Evolutionary conservation across 164 flowering plant species (phyloP).

Genomic region (Santalum album): DNA sequence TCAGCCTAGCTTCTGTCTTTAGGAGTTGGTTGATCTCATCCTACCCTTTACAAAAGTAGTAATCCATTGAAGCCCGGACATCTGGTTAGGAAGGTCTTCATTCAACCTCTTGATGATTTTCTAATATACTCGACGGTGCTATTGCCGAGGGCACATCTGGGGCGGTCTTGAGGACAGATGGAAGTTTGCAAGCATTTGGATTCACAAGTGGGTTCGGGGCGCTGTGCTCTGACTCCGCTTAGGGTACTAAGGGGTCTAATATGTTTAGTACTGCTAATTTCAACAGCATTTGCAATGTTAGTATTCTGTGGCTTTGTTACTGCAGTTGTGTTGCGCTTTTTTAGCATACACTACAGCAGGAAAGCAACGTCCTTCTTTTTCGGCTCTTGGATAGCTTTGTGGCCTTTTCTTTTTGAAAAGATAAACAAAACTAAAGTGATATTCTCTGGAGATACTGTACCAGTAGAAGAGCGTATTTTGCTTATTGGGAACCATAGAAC

Average conservation of each 20-base stretch:
- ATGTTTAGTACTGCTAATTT: background rate
- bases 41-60: background rate
- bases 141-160: background rate
- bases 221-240: background rate
- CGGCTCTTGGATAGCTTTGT: constrained; percentile 5
- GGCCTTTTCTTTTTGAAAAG: constrained; percentile 5
- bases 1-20: background rate
- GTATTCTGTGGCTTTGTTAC: background rate
- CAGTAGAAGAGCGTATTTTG: constrained; percentile 1
- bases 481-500: constrained; percentile 7
- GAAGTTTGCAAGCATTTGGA: background rate
- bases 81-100: background rate
- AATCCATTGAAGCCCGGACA: background rate
- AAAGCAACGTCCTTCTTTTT: constrained; percentile 1
- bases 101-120: background rate
- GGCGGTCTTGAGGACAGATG: background rate
- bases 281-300: constrained; percentile 1
- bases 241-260: background rate
- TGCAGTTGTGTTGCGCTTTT: constrained; percentile 1
- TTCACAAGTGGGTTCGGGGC: background rate
- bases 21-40: background rate
- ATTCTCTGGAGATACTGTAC: background rate
- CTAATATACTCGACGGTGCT: background rate
- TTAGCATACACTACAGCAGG: constrained; percentile 5
- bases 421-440: constrained; percentile 4